Evolutionary conservation across 768 basidiomycete genomes (phyloP).

Genomic region (Lentinus tigrinus): DNA sequence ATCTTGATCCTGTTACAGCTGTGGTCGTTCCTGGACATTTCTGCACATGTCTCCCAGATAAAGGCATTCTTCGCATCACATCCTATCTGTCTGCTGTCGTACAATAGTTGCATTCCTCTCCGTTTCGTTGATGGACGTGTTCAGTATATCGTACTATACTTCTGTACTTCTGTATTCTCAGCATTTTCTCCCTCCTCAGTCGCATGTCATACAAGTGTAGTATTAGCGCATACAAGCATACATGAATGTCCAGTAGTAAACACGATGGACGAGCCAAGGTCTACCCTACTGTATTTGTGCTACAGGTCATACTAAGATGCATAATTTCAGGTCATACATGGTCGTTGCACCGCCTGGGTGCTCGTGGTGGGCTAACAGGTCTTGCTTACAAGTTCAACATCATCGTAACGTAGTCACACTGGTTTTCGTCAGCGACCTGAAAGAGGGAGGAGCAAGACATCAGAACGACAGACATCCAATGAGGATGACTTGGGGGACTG

Average conservation of each 20-base stretch:
- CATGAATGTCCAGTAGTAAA: background rate
- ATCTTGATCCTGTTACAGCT: too few relatives aligned
- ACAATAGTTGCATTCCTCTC: too few relatives aligned
- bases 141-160: too few relatives aligned
- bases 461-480: background rate
- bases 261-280: background rate
- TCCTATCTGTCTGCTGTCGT: background rate
- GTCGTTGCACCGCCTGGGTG: too few relatives aligned
- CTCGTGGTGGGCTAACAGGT: background rate
- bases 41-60: too few relatives aligned
- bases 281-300: background rate
- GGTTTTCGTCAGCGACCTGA: background rate
- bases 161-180: too few relatives aligned
- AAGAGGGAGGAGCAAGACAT: background rate
- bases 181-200: too few relatives aligned
- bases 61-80: background rate
- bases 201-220: background rate
- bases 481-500: background rate
- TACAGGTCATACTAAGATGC: background rate
- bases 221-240: background rate
- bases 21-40: too few relatives aligned
- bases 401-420: background rate
- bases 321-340: background rate
- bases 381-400: background rate
- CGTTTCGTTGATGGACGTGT: background rate